phyloP scores from a whole-genome alignment of 352 stramenopile species.

The Phytopythium kandeliae region DNA sequence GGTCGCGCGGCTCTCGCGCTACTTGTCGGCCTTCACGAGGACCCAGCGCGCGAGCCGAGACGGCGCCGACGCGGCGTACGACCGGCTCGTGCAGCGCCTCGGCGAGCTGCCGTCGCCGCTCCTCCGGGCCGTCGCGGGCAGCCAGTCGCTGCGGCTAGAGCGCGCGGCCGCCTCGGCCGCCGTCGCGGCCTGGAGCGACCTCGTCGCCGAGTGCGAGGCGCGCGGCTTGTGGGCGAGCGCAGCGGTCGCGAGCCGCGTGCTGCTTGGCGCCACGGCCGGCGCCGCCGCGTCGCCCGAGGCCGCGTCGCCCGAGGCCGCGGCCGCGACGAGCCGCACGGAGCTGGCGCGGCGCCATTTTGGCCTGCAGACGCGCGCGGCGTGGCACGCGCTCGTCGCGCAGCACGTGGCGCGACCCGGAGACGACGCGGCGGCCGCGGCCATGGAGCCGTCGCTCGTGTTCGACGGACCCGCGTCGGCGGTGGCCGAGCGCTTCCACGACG shows the following conservation, averaged over 20 bases:
- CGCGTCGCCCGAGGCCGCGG: too few relatives aligned
- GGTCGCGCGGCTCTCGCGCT: conserved; percentile 9
- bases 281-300: too few relatives aligned
- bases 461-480: conserved; percentile 19
- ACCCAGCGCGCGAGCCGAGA: background rate
- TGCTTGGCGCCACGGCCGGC: conserved; percentile 5
- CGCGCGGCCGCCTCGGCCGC: conserved; percentile 1
- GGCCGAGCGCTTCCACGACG: conserved; percentile 16
- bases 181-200: conserved; percentile 12
- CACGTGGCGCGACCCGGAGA: conserved; percentile 6
- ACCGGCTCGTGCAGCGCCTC: conserved; percentile 18
- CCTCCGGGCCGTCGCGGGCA: conserved; percentile 27
- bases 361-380: conserved; percentile 47
- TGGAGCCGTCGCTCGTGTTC: conserved; percentile 21
- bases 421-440: too few relatives aligned
- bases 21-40: conserved; percentile 10
- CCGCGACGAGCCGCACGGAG: background rate
- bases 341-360: conserved; percentile 28
- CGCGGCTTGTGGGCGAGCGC: conserved; percentile 26
- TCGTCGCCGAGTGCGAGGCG: conserved; percentile 18
- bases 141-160: conserved; percentile 8
- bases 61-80: conserved; percentile 10
- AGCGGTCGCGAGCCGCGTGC: conserved; percentile 35
- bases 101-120: conserved; percentile 22
- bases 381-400: conserved; percentile 17